These are phyloP conservation scores for Blastobotrys chiropterorum DNA, from an alignment of 805 yeast species.

Conservation along the genomic window DNA sequence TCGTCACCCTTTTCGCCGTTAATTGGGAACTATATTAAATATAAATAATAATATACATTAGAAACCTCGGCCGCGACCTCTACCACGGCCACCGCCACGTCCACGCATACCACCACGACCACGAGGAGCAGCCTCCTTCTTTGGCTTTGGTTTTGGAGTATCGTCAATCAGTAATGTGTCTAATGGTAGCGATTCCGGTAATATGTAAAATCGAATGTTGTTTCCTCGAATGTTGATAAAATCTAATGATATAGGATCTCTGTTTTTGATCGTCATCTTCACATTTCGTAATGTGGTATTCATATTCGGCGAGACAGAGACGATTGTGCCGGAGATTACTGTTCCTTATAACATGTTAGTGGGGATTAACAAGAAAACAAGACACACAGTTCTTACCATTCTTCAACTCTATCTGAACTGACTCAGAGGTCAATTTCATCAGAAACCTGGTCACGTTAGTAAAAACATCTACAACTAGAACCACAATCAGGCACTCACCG, in stretches of 20 bases:
- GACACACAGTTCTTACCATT: conserved; percentile 47
- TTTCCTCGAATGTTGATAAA: conserved; percentile 84
- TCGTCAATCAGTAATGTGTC: conserved; percentile 40
- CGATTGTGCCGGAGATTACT: conserved; percentile 73
- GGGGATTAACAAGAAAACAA: background rate
- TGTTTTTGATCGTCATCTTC: conserved; percentile 65
- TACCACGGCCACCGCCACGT: conserved; percentile 5
- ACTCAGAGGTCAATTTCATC: conserved; percentile 79
- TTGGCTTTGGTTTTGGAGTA: conserved; percentile 35
- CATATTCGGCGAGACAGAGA: conserved; percentile 86
- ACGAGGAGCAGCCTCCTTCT: background rate
- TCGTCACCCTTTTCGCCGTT: no score
- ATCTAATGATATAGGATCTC: conserved; percentile 65
- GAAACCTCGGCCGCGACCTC: conserved; percentile 8
- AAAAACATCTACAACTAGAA: background rate
- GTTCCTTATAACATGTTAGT: conserved; percentile 36
- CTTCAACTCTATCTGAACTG: conserved; percentile 84
- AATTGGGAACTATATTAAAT: background rate
- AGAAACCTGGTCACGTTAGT: conserved; percentile 42
- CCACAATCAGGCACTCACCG: conserved; percentile 4
- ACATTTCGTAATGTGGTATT: conserved; percentile 77
- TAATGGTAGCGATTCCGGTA: conserved; percentile 81
- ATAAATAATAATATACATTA: conserved; percentile 3
- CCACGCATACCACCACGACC: conserved; percentile 1
- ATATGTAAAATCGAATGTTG: conserved; percentile 72